Evolutionary conservation across 305 asterid genomes (phyloP).

Genomic region (Solanum chacoense): DNA sequence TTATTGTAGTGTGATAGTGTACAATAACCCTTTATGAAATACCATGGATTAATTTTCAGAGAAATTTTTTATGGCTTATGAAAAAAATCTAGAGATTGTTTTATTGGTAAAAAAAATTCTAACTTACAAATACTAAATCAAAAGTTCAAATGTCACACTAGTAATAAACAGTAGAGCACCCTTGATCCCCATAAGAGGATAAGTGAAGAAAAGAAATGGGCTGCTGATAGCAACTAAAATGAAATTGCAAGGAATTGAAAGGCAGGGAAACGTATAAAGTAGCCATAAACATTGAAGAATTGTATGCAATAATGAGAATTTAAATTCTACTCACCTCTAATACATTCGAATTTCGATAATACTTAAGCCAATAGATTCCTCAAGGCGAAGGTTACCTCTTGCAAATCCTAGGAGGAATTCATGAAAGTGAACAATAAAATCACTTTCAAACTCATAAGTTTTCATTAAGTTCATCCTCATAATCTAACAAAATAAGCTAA

Average conservation of each 20-base stretch:
- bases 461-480: background rate
- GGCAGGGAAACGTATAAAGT: background rate
- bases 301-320: background rate
- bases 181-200: background rate
- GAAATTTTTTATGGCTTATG: background rate
- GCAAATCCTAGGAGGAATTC: background rate
- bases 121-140: background rate
- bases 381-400: background rate
- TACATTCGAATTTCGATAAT: background rate
- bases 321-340: background rate
- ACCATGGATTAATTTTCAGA: background rate
- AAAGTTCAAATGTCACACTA: background rate
- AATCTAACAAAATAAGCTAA: too few relatives aligned
- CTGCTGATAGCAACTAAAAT: background rate
- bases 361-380: background rate
- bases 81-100: background rate
- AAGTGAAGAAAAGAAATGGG: background rate
- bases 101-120: background rate
- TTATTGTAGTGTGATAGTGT: background rate
- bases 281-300: background rate
- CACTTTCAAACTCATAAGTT: background rate
- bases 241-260: background rate
- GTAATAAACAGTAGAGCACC: background rate
- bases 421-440: background rate
- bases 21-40: background rate